Evolutionary conservation across 495 filamentous ascomycete species (phyloP).

Genomic region (Haplographium delicatum): DNA sequence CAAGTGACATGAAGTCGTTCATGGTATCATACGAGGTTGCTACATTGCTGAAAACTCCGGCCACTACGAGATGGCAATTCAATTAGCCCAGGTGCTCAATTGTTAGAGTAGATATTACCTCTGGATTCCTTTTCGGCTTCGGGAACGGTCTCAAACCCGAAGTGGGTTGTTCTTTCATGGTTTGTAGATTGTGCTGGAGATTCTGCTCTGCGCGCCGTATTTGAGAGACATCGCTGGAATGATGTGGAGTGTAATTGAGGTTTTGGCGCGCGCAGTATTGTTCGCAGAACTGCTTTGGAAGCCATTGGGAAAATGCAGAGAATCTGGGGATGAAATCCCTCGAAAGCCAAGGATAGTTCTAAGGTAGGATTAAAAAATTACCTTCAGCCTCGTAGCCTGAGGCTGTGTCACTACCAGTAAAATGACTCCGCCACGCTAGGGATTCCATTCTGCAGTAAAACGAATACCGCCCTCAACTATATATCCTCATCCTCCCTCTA

Average conservation of each 20-base stretch:
- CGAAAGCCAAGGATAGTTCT: too few species aligned
- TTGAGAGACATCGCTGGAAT: neutral
- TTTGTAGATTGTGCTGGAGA: conserved; percentile 34
- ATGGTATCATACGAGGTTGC: conserved; percentile 73
- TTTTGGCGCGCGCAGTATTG: conserved; percentile 19
- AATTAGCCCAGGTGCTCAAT: neutral
- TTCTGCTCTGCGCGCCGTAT: conserved; percentile 16
- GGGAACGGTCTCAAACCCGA: conserved; percentile 85
- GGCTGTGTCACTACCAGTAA: too few species aligned
- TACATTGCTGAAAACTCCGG: conserved; percentile 90
- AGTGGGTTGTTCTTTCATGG: conserved; percentile 73
- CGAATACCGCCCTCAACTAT: too few species aligned
- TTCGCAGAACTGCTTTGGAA: conserved; percentile 18
- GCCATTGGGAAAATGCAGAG: conserved; percentile 17
- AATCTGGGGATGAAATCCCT: too few species aligned
- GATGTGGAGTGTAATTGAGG: neutral
- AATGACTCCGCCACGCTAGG: too few species aligned
- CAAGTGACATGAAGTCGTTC: conserved; percentile 99
- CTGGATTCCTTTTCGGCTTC: conserved; percentile 74
- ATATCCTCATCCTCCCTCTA: too few species aligned
- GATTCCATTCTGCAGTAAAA: too few species aligned
- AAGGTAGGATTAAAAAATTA: neutral
- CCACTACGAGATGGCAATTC: conserved; percentile 47
- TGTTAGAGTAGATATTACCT: conserved; percentile 40
- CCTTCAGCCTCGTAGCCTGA: neutral